These are phyloP conservation scores for Colletotrichum higginsianum DNA, from an alignment of 2,329 filamentous ascomycete species.

Conservation along the genomic window DNA sequence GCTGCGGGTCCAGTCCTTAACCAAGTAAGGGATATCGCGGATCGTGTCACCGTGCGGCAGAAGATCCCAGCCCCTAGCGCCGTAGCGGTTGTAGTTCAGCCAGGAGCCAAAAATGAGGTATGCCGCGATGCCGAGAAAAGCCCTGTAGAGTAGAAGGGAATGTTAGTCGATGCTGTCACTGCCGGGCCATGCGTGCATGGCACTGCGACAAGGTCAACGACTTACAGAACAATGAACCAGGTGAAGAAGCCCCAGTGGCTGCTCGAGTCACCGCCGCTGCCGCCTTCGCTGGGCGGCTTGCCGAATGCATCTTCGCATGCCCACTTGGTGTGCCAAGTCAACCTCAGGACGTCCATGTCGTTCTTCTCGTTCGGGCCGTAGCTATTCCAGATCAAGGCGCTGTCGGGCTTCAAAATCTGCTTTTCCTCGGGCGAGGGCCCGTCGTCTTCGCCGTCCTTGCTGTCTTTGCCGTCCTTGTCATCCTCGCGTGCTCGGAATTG, in stretches of 20 bases:
- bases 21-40: constrained; percentile 90
- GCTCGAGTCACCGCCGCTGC: constrained; percentile 58
- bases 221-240: constrained; percentile 95
- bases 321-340: constrained; percentile 91
- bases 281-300: constrained; percentile 57
- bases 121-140: constrained; percentile 86
- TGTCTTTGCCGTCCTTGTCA: constrained; percentile 52
- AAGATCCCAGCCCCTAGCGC: constrained; percentile 94
- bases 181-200: background rate
- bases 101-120: constrained; percentile 99
- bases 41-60: constrained; percentile 94
- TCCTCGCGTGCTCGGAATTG: constrained; percentile 50
- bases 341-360: constrained; percentile 73
- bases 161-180: constrained; percentile 44
- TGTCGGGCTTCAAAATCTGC: constrained; percentile 68
- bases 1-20: constrained; percentile 88
- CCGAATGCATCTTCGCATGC: constrained; percentile 76
- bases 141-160: constrained; percentile 61
- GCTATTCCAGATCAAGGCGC: constrained; percentile 82
- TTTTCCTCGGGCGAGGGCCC: constrained; percentile 57
- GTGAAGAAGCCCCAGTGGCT: constrained; percentile 95
- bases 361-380: constrained; percentile 75
- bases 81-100: constrained; percentile 99
- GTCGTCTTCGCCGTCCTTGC: constrained; percentile 54
- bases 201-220: constrained; percentile 44